Evolutionary conservation across 2,329 filamentous ascomycete genomes (phyloP).

Genomic region (Microdochium bolleyi): DNA sequence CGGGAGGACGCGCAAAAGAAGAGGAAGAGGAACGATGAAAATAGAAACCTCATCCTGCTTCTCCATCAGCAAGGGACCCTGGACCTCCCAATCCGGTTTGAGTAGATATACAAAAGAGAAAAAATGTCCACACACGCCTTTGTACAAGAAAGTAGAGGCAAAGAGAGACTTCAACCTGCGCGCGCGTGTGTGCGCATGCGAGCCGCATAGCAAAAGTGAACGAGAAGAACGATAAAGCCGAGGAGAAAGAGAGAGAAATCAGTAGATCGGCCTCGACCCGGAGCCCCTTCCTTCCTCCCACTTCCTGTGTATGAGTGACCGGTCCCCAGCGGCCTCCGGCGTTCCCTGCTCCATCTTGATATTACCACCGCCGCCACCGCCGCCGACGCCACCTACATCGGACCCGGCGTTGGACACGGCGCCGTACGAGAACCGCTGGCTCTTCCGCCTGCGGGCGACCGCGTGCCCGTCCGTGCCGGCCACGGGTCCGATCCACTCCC

Average conservation of each 20-base stretch:
- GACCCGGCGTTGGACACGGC: constrained; percentile 5
- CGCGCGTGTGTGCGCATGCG: no score
- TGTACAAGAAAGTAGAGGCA: no score
- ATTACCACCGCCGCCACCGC: no score
- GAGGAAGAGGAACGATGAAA: no score
- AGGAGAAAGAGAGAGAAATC: constrained; percentile 1
- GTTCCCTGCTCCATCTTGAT: constrained; percentile 24
- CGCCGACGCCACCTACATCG: constrained; percentile 12
- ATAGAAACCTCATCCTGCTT: no score
- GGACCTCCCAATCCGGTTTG: no score
- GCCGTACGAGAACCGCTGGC: constrained; percentile 41
- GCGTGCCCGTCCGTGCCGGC: constrained; percentile 26
- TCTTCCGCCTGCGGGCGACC: constrained; percentile 35
- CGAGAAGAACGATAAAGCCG: not conserved
- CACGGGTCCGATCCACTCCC: constrained; percentile 62
- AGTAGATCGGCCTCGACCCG: constrained; percentile 23
- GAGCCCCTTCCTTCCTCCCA: constrained; percentile 22
- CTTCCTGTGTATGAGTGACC: constrained; percentile 21
- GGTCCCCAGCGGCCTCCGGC: constrained; percentile 9
- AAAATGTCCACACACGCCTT: no score
- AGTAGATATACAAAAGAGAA: no score
- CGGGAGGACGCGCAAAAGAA: no score
- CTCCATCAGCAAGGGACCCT: no score
- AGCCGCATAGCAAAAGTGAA: not conserved
- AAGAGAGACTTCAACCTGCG: no score